A percentile compares a stretch with the other conserved stretches of the same genome.
These are phyloP conservation scores for Solanum chmielewskii DNA, from an alignment of 257 asterid genomes.

Conservation along the genomic window DNA sequence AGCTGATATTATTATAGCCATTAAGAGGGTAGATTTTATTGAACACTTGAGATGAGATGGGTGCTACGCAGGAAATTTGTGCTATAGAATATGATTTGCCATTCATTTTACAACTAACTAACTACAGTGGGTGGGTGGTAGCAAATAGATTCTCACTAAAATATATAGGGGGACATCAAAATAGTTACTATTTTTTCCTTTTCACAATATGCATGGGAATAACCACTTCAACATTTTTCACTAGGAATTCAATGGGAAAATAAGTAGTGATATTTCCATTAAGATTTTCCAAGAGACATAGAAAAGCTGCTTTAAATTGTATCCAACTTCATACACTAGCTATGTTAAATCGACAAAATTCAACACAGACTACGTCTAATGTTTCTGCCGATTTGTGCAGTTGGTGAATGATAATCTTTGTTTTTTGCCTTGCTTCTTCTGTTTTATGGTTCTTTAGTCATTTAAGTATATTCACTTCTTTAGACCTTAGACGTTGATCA, in stretches of 20 bases:
- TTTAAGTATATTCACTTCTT: background rate
- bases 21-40: background rate
- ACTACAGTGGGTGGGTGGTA: background rate
- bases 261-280: background rate
- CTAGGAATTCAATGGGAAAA: background rate
- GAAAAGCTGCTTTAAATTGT: background rate
- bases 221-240: background rate
- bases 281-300: background rate
- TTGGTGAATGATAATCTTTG: background rate
- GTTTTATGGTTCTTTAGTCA: background rate
- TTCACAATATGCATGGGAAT: background rate
- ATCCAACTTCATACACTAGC: background rate
- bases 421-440: background rate
- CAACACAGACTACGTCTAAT: background rate
- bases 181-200: background rate
- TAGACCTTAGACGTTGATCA: background rate
- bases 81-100: background rate
- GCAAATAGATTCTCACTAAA: background rate
- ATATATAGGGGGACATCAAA: background rate
- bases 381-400: background rate
- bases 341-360: background rate
- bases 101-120: background rate
- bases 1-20: background rate
- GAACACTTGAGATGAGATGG: background rate
- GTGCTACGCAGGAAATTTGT: background rate